These are phyloP conservation scores for Neoarthrinium moseri DNA, from an alignment of 2,329 filamentous ascomycete species.

Conservation along the genomic window DNA sequence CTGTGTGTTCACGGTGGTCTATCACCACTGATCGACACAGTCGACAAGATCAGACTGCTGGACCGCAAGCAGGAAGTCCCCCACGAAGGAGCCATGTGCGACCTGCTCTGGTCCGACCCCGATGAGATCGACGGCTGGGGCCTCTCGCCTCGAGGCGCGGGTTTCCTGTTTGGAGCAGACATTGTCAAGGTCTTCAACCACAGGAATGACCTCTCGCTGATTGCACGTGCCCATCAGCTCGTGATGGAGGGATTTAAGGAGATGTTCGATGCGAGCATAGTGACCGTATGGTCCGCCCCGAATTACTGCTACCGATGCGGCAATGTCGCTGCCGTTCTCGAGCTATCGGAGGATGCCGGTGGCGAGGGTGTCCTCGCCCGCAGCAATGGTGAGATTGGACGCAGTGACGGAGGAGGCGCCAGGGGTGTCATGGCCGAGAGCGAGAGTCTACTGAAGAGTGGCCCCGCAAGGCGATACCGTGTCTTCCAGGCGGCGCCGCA, in stretches of 20 bases:
- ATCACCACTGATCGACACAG: constrained; percentile 84
- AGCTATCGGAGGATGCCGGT: constrained; percentile 84
- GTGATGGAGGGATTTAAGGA: constrained; percentile 99
- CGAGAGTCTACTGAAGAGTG: constrained; percentile 46
- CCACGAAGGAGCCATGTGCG: constrained; percentile 98
- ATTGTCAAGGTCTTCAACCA: constrained; percentile 97
- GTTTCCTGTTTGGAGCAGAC: constrained; percentile 92
- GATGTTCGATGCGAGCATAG: constrained; percentile 95
- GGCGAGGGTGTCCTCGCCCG: constrained; percentile 69
- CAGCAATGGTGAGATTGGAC: constrained; percentile 68
- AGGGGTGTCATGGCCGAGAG: constrained; percentile 48
- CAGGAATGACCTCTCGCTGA: constrained; percentile 85
- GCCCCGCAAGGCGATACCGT: constrained; percentile 85
- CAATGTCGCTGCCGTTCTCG: constrained; percentile 92
- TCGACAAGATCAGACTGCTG: constrained; percentile 92
- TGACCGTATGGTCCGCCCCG: constrained; percentile 97
- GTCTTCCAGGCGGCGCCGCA: constrained; percentile 97
- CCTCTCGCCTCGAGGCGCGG: constrained; percentile 86
- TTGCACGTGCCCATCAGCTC: constrained; percentile 92
- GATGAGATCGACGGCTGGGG: constrained; percentile 99
- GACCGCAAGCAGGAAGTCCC: constrained; percentile 98
- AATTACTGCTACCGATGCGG: constrained; percentile 97
- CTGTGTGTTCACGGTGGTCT: constrained; percentile 95
- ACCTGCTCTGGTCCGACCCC: constrained; percentile 95
- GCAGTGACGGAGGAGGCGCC: constrained; percentile 41